Percentiles rank a stretch among this genome's conserved stretches.
Conservation (phyloP, 139 green algal genomes). For the Zygnema cylindricum region DNA sequence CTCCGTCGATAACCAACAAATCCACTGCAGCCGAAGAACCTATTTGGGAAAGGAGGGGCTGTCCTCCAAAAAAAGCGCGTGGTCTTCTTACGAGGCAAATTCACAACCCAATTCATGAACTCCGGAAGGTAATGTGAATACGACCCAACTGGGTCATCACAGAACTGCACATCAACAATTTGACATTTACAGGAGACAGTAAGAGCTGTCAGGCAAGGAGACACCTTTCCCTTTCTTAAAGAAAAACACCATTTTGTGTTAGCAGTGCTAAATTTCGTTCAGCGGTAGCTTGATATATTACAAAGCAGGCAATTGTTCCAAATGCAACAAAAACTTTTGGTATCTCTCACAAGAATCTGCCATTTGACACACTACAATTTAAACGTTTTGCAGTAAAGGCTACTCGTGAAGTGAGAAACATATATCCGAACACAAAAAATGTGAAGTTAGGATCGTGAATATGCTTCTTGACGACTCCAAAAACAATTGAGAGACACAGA, state of each 20-base stretch:
- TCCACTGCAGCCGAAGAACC: neutral
- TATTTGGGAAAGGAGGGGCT: neutral
- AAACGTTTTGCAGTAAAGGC: neutral
- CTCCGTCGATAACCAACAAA: neutral
- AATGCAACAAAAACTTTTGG: too few relatives aligned
- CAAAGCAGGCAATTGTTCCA: too few relatives aligned
- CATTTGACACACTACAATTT: too few relatives aligned
- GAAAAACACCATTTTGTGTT: neutral
- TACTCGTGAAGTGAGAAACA: too few relatives aligned
- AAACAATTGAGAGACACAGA: neutral
- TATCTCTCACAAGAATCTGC: too few relatives aligned
- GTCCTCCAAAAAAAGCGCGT: constrained; percentile 15
- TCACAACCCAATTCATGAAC: constrained; percentile 10
- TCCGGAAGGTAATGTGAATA: neutral
- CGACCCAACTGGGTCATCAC: constrained; percentile 1
- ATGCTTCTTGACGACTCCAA: too few relatives aligned
- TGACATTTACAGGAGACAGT: neutral
- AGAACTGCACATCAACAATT: constrained; percentile 25
- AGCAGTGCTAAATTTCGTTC: too few relatives aligned
- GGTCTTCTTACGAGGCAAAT: neutral
- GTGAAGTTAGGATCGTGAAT: too few relatives aligned
- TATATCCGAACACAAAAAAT: too few relatives aligned
- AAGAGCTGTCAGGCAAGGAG: neutral
- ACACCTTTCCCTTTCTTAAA: neutral
- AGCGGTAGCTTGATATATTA: too few relatives aligned